These are phyloP conservation scores for Nakazawaea ernobii DNA, from an alignment of 805 yeast genomes.

Conservation along the genomic window DNA sequence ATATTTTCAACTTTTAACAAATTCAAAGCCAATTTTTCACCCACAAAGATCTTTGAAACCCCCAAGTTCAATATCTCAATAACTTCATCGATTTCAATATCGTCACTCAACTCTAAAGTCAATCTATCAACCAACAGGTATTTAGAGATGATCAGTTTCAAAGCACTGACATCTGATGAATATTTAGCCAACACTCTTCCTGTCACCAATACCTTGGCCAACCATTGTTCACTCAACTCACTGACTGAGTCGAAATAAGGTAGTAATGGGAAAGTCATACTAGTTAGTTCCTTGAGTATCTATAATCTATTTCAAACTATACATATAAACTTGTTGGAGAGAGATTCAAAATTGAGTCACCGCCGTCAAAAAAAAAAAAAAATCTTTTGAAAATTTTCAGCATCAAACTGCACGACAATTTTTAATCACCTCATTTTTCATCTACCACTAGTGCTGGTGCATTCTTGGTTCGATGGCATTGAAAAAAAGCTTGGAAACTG, in stretches of 20 bases:
- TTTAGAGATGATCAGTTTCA: not conserved
- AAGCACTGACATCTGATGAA: slow-evolving; percentile 10
- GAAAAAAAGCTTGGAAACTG: too few species aligned
- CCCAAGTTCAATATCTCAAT: slow-evolving; percentile 17
- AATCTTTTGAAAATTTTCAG: not conserved
- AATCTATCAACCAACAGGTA: slow-evolving; percentile 5
- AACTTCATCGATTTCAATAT: slow-evolving; percentile 11
- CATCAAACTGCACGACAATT: not conserved
- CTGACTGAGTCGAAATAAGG: slow-evolving; percentile 19
- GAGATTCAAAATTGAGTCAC: not conserved
- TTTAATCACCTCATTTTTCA: not conserved
- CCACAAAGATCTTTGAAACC: slow-evolving; percentile 17
- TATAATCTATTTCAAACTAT: not conserved
- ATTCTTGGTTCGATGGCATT: too few species aligned
- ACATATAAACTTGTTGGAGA: not conserved
- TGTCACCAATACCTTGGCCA: slow-evolving; percentile 16
- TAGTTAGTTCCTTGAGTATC: not conserved
- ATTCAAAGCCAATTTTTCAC: not conserved
- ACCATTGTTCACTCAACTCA: slow-evolving; percentile 10
- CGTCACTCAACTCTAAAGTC: slow-evolving; percentile 5
- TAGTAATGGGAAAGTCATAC: slow-evolving; percentile 28
- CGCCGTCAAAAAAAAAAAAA: not conserved
- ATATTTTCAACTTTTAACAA: slow-evolving; percentile 12
- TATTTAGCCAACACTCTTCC: slow-evolving; percentile 28
- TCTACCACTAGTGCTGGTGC: too few species aligned